Base-by-base conservation (phyloP, 2,329 filamentous ascomycete genomes). In the Xylariaceae sp. region DNA sequence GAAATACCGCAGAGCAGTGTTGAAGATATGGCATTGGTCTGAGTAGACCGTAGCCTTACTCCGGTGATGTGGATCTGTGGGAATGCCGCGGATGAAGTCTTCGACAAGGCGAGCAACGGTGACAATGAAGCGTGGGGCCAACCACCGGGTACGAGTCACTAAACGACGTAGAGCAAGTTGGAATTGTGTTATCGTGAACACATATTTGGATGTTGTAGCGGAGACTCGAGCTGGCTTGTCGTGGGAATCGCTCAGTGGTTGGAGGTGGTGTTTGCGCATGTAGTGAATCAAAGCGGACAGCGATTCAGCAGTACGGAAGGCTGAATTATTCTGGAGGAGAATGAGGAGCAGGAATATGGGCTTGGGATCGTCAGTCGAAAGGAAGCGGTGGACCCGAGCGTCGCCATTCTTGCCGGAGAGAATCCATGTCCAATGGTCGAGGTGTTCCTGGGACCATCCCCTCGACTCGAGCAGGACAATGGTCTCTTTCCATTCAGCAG, bases 341-440 rank as follows among this genome's bases (percentile, higher is more conserved):
- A 72, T 52, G 19, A 67, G 58, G 2, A 74, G 57, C 7, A 77
- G 55, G 34, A 76, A 77, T 4, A 72, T 54, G 2, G 74, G 74
- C 49, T 71, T 73, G 7, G 63, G 66, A 9, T 53, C 57, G 19
- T 68, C 59, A 16, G 58, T 64, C 1, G 65, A 67, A 38, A 72
- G 45, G 18, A 76, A 66, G 11, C 73, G 68, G 42, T 67, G 56
- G 6, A 72, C 60, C 13, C 69, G 68, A 39, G 46, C 58, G 48
- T 75, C 73, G 7, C 66, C 65, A 43, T 67, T 58, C 6, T 65
- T 52, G 0, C 63, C 69, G 0, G 62, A 65, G 16, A 77, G 44
- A 19, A 77, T 72, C 72, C 71, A 75, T 39, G 70, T 50, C 73
- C 74, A 76, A 38, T 70, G 68, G 12, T 67, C 65, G 31, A 75